Conservation (phyloP, 139 green algal genomes). For the Spirogloea muscicola region DNA sequence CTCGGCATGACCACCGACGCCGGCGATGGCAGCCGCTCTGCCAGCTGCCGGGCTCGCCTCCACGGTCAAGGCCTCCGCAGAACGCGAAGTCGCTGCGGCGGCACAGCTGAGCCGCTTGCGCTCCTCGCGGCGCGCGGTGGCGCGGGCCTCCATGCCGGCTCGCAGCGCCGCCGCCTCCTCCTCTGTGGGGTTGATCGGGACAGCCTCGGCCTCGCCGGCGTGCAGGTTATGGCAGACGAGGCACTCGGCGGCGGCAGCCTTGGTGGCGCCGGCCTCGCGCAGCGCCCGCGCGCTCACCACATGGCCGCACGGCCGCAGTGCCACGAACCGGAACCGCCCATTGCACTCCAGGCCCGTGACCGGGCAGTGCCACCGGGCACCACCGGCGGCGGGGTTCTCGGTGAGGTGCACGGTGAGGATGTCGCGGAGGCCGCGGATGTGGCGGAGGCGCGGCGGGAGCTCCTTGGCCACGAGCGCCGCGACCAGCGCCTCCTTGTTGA, state of each 20-base stretch:
- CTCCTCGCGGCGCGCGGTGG: no score
- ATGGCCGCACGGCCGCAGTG: slow-evolving; percentile 34
- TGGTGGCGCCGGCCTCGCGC: slow-evolving; percentile 45
- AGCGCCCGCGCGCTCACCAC: slow-evolving; percentile 48
- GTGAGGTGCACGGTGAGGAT: slow-evolving; percentile 43
- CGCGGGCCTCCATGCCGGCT: slow-evolving; percentile 31
- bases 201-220: slow-evolving; percentile 15
- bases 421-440: slow-evolving; percentile 44
- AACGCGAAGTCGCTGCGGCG: no score
- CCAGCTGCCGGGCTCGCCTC: no score
- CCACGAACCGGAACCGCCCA: slow-evolving; percentile 42
- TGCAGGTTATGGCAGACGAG: slow-evolving; percentile 40
- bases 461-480: not conserved
- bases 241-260: slow-evolving; percentile 10
- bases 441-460: not conserved
- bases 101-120: no score
- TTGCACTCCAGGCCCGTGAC: slow-evolving; percentile 53
- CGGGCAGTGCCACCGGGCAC: slow-evolving; percentile 47
- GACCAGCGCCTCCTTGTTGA: not conserved
- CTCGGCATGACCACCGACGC: no score
- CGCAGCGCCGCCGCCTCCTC: slow-evolving; percentile 38
- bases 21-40: no score
- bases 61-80: no score
- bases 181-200: slow-evolving; percentile 47
- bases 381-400: slow-evolving; percentile 38